Evolutionary conservation across 129 eudicot species (phyloP), one percentile per base, ranked within the genome.

Genomic region (Pittosporum tobira): DNA sequence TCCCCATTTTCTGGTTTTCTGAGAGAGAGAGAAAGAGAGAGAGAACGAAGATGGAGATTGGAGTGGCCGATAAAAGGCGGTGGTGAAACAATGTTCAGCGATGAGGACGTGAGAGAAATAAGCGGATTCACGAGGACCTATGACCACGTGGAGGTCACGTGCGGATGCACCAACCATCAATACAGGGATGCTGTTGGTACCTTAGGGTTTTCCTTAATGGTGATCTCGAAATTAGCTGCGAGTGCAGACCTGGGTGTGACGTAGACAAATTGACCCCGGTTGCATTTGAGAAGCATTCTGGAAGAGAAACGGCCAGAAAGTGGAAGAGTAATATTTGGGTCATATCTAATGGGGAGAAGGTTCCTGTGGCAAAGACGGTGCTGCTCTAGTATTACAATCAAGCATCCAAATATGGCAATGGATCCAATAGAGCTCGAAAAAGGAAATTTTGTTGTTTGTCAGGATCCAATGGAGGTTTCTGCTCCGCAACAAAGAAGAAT

Each of bases 221-320:
- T n/a, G n/a, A n/a, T n/a, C n/a, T n/a, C n/a, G n/a, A n/a, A n/a
- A 78, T 82, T 73, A 30, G 57, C 69, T 82, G 89, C 29, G 84
- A 82, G 54, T 82, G 89, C 34, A 82, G 79, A 56, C 84, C 84
- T 64, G 89, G 89, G 31, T 82, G 89, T 48, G 48, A 71, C 12
- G 79, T 58, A 82, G 89, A 75, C 61, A 82, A 82, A 60, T 69
- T 82, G 63, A 78, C 79, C 21, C 85, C 89, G 3, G 79, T 85
- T 61, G 89, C 89, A 37, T 82, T 82, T 72, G 89, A 82, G 76
- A 82, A 82, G 77, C 89, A 82, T 75, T 82, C 89, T 1, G 89
- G 79, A 49, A 78, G 85, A 75, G 89, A 82, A 75, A 75, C 76
- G n/a, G n/a, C n/a, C n/a, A n/a, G n/a, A n/a, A n/a, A n/a, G n/a